These are phyloP conservation scores for Actinomucor elegans DNA, from an alignment of 371 early-diverging fungal genomes.

Conservation along the genomic window DNA sequence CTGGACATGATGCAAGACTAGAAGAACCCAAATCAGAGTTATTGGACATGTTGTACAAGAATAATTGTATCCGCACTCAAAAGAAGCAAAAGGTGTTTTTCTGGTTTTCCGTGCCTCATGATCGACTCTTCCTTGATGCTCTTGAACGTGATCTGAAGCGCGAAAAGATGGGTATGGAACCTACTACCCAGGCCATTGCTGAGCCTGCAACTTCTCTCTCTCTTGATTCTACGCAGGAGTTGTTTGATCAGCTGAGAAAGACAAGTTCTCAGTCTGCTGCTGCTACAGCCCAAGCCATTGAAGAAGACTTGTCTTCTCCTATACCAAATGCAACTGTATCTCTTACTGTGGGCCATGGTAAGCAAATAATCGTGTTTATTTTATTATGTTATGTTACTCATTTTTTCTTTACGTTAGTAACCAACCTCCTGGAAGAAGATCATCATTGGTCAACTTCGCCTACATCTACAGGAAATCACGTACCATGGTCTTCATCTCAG, in stretches of 20 bases:
- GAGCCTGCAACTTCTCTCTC: slow-evolving; percentile 64
- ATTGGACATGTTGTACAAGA: slow-evolving; percentile 96
- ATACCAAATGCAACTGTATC: slow-evolving; percentile 16
- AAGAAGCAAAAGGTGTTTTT: slow-evolving; percentile 99
- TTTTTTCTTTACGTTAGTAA: slow-evolving; percentile 1
- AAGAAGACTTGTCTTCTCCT: slow-evolving; percentile 13
- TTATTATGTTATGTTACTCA: too few relatives aligned
- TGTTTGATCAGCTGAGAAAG: slow-evolving; percentile 60
- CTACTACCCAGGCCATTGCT: slow-evolving; percentile 70
- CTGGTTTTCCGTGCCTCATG: slow-evolving; percentile 98
- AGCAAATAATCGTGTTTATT: too few relatives aligned
- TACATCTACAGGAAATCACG: not conserved
- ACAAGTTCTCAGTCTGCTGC: slow-evolving; percentile 38
- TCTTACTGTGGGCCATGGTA: too few relatives aligned
- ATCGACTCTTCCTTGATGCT: slow-evolving; percentile 96
- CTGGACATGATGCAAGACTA: slow-evolving; percentile 94
- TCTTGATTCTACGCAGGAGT: slow-evolving; percentile 62
- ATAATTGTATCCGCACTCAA: slow-evolving; percentile 98
- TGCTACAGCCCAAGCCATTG: slow-evolving; percentile 33
- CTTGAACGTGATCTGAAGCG: slow-evolving; percentile 98
- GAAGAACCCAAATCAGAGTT: slow-evolving; percentile 97
- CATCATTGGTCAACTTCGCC: slow-evolving; percentile 2
- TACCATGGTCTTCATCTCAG: slow-evolving; percentile 22
- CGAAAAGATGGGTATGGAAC: slow-evolving; percentile 84
- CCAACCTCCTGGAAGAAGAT: not conserved